Base-by-base conservation (phyloP, 2,329 filamentous ascomycete species). In the Neospermospora avenae region DNA sequence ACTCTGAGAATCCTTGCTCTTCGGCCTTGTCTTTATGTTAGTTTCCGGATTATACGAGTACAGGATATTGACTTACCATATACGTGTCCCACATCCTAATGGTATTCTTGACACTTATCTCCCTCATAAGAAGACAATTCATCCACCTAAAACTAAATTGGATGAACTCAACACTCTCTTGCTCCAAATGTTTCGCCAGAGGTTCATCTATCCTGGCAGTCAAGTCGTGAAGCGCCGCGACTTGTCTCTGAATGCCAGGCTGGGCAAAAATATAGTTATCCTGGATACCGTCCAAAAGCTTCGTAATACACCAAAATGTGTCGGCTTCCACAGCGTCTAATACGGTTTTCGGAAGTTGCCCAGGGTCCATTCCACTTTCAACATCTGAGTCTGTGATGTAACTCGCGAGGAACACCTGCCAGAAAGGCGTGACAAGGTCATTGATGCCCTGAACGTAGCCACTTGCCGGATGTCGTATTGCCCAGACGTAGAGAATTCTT, bases 41-140 rank as follows among this genome's bases (percentile, higher is more conserved):
- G 53, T 39, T n/a, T n/a, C 11, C 22, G 11, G 35, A 22, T 34
- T 3, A 20, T 49, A 1, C 16, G 6, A 22, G n/a, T 14, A 55
- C n/a, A n/a, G n/a, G n/a, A 24, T 22, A 13, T 22, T 11, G 41
- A 77, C 86, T 73, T 79, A 97, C 93, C 78, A 99, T 84, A 77
- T 99, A 99, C 25, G 95, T 99, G 75, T 99, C 95, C 95, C 95
- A 99, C 95, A 99, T 99, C 68, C 95, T 84, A 65, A 99, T 96
- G 0, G 92, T 97, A 73, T 97, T 98, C 74, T 88, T 90, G 59
- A 99, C 93, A 72, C 90, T 96, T 66, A 99, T 90, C 77, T 99
- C 95, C 65, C 95, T 85, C 95, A 99, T 99, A 66, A 99, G 80
- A 55, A 99, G 84, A 74, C 95, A 99, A 71, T 99, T 99, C 95